These are phyloP conservation scores for Arthrobotrys pseudoclavata DNA, from an alignment of 2,329 filamentous ascomycete genomes.

Conservation along the genomic window DNA sequence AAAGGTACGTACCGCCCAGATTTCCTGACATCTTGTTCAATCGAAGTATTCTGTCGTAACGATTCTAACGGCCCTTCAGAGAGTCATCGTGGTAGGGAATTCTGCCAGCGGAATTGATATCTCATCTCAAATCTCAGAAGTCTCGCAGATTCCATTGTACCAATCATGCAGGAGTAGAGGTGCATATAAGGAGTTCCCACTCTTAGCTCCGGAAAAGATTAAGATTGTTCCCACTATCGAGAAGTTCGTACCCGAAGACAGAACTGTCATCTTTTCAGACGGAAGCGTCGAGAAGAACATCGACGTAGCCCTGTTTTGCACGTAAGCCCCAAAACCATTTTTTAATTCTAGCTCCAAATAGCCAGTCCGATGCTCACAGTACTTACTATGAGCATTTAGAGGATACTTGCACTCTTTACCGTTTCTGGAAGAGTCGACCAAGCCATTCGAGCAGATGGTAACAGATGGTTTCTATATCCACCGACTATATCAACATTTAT, in stretches of 20 bases:
- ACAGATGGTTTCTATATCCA: slow-evolving; percentile 78
- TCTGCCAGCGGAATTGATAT: slow-evolving; percentile 88
- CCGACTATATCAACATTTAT: slow-evolving; percentile 82
- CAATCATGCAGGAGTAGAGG: slow-evolving; percentile 73
- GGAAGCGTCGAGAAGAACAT: slow-evolving; percentile 76
- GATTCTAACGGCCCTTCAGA: slow-evolving; percentile 65
- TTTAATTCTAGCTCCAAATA: not conserved
- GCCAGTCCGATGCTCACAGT: not conserved
- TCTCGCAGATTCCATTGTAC: slow-evolving; percentile 75
- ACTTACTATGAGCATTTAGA: not conserved
- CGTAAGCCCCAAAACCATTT: slow-evolving; percentile 65
- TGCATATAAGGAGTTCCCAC: slow-evolving; percentile 64
- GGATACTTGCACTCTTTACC: slow-evolving; percentile 89
- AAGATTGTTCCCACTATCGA: slow-evolving; percentile 71
- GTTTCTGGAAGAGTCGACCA: slow-evolving; percentile 71
- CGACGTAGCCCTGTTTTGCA: slow-evolving; percentile 86
- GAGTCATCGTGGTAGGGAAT: slow-evolving; percentile 86
- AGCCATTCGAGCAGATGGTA: slow-evolving; percentile 71
- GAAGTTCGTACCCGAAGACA: slow-evolving; percentile 70
- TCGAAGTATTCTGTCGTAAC: not conserved
- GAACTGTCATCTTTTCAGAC: slow-evolving; percentile 77
- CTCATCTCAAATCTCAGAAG: slow-evolving; percentile 77
- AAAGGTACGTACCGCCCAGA: slow-evolving; percentile 66
- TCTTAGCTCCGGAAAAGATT: slow-evolving; percentile 68
- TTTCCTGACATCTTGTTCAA: not conserved